Conservation (phyloP, 768 basidiomycete genomes). For the Suillus variegatus region DNA sequence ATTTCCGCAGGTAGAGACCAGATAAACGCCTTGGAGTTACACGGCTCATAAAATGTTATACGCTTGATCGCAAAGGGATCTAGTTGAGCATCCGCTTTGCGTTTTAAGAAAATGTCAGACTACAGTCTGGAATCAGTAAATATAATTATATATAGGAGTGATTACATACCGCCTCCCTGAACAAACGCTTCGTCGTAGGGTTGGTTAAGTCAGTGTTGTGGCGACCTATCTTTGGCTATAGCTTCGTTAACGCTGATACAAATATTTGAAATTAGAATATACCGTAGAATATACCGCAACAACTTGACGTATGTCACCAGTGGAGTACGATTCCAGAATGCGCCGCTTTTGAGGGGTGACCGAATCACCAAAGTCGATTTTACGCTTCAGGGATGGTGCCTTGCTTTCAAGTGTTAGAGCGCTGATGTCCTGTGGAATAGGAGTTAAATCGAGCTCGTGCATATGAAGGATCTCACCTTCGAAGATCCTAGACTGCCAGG, state of each 20-base stretch:
- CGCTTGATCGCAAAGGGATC: not conserved
- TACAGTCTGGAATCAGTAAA: not conserved
- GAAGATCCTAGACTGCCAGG: not conserved
- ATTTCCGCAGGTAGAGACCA: not conserved
- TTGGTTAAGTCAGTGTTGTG: not conserved
- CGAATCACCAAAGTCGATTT: not conserved
- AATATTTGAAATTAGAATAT: not conserved
- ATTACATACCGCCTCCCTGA: not conserved
- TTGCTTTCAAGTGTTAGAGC: not conserved
- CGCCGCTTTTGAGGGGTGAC: not conserved
- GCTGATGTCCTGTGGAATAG: not conserved
- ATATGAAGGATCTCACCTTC: not conserved
- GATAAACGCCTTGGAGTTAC: not conserved
- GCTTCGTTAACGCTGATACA: not conserved
- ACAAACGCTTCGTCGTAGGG: not conserved
- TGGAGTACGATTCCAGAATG: not conserved
- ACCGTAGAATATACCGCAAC: not conserved
- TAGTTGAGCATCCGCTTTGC: not conserved
- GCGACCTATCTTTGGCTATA: not conserved
- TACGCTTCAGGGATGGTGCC: not conserved
- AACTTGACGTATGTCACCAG: not conserved
- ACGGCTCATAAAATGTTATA: not conserved
- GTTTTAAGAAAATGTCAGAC: not conserved
- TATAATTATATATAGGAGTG: too few relatives aligned
- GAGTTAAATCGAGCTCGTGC: not conserved